Conservation (phyloP, 495 filamentous ascomycete genomes). For the Mycothermus thermophilus region DNA sequence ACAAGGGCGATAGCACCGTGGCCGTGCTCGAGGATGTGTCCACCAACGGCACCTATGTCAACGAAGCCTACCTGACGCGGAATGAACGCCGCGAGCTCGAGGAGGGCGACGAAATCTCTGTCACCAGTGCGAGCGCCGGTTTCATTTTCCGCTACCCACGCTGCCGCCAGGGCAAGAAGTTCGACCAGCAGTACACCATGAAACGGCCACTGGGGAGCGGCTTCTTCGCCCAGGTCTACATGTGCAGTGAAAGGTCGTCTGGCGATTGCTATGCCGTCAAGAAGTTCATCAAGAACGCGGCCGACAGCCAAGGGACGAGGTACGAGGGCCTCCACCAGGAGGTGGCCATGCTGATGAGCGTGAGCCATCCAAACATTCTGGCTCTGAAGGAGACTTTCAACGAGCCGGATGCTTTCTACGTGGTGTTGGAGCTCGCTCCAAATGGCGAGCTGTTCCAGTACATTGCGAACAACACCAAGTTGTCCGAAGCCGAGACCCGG, state of each 20-base stretch:
- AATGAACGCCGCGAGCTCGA: conserved; percentile 81
- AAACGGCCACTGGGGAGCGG: conserved; percentile 86
- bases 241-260: conserved; percentile 73
- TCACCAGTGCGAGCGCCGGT: conserved; percentile 57
- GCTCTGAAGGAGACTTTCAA: conserved; percentile 94
- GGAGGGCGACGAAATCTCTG: conserved; percentile 78
- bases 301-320: conserved; percentile 67
- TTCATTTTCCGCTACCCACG: conserved; percentile 86
- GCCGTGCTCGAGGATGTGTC: conserved; percentile 88
- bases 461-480: conserved; percentile 76
- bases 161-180: conserved; percentile 57
- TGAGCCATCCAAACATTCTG: conserved; percentile 89
- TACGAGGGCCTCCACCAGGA: conserved; percentile 83
- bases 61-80: conserved; percentile 77
- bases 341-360: conserved; percentile 88
- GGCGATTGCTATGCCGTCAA: conserved; percentile 86
- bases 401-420: conserved; percentile 77
- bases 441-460: conserved; percentile 93
- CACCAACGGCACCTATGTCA: conserved; percentile 92
- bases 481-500: conserved; percentile 69
- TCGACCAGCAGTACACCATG: conserved; percentile 73
- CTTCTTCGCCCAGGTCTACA: conserved; percentile 89
- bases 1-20: conserved; percentile 60
- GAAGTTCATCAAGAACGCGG: conserved; percentile 70
- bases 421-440: conserved; percentile 80